Conservation (phyloP, 495 filamentous ascomycete species). For the Pseudoneurospora amorphoporcata region DNA sequence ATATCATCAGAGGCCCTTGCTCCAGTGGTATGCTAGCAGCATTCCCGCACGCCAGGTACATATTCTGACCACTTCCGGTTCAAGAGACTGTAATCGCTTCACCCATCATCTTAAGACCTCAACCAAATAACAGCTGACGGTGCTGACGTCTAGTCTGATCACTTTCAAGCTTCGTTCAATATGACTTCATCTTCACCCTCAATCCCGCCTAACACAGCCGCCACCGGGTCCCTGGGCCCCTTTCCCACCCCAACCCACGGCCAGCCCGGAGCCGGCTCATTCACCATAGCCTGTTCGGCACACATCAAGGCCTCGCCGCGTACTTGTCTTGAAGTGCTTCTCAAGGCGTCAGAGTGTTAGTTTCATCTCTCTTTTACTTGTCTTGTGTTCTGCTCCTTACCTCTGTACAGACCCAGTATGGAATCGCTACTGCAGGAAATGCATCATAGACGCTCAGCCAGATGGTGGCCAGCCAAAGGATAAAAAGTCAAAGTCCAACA, state of each 20-base stretch:
- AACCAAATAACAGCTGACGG: neutral
- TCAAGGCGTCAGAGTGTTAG: constrained; percentile 11
- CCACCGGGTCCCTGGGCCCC: neutral
- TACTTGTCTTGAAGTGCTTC: constrained; percentile 16
- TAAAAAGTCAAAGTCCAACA: neutral
- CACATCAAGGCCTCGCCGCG: constrained; percentile 20
- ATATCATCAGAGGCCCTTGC: neutral
- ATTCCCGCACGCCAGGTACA: neutral
- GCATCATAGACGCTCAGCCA: constrained; percentile 14
- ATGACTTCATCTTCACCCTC: neutral
- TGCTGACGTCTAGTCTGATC: neutral
- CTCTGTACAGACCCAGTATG: constrained; percentile 12
- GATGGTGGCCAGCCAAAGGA: neutral
- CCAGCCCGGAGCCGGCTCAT: constrained; percentile 10
- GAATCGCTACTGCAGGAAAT: constrained; percentile 25
- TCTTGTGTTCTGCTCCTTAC: too few species aligned
- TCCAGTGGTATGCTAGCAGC: neutral
- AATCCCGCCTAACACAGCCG: neutral
- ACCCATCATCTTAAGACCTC: neutral
- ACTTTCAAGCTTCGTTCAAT: neutral
- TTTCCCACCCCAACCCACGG: constrained; percentile 24
- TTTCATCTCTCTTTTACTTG: too few species aligned
- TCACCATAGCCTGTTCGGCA: constrained; percentile 20
- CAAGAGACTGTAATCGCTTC: neutral
- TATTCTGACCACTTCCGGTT: neutral